Percentiles rank a stretch among this genome's conserved stretches.
Evolutionary conservation across 441 rosid genomes (phyloP).

Genomic region (Pelargonium exstipulatum): DNA sequence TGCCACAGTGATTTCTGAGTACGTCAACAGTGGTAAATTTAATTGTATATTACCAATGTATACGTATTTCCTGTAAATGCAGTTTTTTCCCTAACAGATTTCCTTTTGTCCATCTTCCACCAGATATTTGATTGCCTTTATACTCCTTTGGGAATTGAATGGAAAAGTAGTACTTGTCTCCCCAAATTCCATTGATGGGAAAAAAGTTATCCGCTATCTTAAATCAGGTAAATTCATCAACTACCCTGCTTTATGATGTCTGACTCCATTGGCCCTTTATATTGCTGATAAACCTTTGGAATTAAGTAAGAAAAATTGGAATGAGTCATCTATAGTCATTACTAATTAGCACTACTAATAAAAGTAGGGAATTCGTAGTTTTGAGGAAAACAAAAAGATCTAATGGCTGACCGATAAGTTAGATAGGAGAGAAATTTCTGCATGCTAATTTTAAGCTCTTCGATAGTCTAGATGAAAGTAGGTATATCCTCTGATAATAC

Average conservation of each 20-base stretch:
- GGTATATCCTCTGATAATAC: not conserved
- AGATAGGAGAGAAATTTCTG: not conserved
- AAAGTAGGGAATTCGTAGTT: not conserved
- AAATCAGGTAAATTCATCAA: slow-evolving; percentile 56
- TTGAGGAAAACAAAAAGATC: not conserved
- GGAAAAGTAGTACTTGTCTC: slow-evolving; percentile 58
- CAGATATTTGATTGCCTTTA: slow-evolving; percentile 79
- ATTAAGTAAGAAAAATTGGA: not conserved
- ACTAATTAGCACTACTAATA: not conserved
- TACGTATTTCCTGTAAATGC: slow-evolving; percentile 13
- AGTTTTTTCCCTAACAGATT: slow-evolving; percentile 12
- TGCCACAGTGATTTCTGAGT: slow-evolving; percentile 95
- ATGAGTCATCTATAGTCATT: not conserved
- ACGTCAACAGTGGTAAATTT: slow-evolving; percentile 70
- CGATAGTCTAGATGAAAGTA: not conserved
- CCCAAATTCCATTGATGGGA: slow-evolving; percentile 55
- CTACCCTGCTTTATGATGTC: not conserved
- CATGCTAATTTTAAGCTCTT: not conserved
- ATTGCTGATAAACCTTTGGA: not conserved
- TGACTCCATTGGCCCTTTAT: not conserved
- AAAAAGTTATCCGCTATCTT: slow-evolving; percentile 50
- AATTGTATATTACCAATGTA: slow-evolving; percentile 23
- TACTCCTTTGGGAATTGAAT: slow-evolving; percentile 80
- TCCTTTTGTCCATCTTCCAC: slow-evolving; percentile 16
- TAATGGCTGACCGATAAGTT: not conserved